Evolutionary conservation across 371 early-diverging fungal genomes (phyloP).

Genomic region (Mortierella sp.): DNA sequence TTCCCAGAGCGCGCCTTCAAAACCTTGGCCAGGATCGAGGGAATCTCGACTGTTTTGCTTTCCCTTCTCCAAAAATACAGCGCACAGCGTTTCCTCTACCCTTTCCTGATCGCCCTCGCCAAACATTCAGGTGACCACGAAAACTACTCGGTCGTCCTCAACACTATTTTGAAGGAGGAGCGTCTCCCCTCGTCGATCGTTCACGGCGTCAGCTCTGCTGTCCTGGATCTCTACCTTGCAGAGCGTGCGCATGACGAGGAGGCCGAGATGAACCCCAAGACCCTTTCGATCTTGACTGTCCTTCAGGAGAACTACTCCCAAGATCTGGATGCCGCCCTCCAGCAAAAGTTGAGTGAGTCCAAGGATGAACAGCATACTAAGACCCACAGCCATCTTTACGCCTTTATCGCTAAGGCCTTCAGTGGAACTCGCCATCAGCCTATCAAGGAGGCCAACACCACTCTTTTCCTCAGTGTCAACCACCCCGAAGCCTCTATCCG

Average conservation of each 20-base stretch:
- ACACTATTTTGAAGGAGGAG: constrained; percentile 59
- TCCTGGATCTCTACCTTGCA: constrained; percentile 63
- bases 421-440: constrained; percentile 76
- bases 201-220: constrained; percentile 56
- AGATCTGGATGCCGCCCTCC: constrained; percentile 68
- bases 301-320: constrained; percentile 70
- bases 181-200: constrained; percentile 63
- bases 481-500: constrained; percentile 74
- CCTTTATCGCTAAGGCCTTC: constrained; percentile 70
- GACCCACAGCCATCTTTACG: constrained; percentile 64
- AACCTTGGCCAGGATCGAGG: constrained; percentile 51
- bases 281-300: constrained; percentile 61
- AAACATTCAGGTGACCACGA: constrained; percentile 41
- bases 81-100: constrained; percentile 66
- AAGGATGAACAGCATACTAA: constrained; percentile 44
- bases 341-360: constrained; percentile 58
- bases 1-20: constrained; percentile 63
- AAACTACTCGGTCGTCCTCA: constrained; percentile 58
- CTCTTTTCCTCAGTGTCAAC: constrained; percentile 79
- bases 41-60: constrained; percentile 43
- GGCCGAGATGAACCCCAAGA: constrained; percentile 36
- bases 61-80: constrained; percentile 67
- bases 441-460: constrained; percentile 76
- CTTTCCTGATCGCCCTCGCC: constrained; percentile 59
- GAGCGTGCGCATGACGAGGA: constrained; percentile 35